Conservation (phyloP, 2,329 filamentous ascomycete genomes). For the Metarhizium guizhouense region DNA sequence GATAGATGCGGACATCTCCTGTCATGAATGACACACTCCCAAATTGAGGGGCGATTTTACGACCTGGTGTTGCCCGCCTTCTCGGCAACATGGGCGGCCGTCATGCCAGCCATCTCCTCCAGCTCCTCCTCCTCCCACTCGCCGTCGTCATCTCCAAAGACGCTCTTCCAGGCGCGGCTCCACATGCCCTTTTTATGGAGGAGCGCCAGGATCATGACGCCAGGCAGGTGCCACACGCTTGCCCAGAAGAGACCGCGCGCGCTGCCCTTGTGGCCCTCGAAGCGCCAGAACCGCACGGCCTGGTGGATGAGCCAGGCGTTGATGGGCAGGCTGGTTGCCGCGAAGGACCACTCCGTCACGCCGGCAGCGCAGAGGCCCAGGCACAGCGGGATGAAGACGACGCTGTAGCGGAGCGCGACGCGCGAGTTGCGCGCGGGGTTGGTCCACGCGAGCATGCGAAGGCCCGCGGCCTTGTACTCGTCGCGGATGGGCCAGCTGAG, state of each 20-base stretch:
- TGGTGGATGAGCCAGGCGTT: slow-evolving; percentile 81
- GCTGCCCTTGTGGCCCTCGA: slow-evolving; percentile 68
- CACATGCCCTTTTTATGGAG: slow-evolving; percentile 90
- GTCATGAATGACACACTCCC: no score
- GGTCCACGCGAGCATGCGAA: slow-evolving; percentile 73
- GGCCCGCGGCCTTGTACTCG: slow-evolving; percentile 69
- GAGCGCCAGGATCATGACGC: slow-evolving; percentile 81
- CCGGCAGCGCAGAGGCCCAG: slow-evolving; percentile 67
- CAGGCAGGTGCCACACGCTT: slow-evolving; percentile 91
- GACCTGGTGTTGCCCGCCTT: slow-evolving; percentile 3
- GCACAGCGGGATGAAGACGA: slow-evolving; percentile 82
- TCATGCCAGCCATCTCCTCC: slow-evolving; percentile 30
- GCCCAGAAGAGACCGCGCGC: slow-evolving; percentile 91
- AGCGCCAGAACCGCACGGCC: slow-evolving; percentile 72
- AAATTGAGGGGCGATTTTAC: no score
- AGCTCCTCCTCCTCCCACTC: slow-evolving; percentile 50
- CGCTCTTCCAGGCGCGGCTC: slow-evolving; percentile 67
- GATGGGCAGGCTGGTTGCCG: slow-evolving; percentile 68
- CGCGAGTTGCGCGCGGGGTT: slow-evolving; percentile 79
- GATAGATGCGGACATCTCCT: no score
- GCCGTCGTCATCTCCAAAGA: slow-evolving; percentile 51
- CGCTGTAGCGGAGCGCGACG: slow-evolving; percentile 78
- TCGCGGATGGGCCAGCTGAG: slow-evolving; percentile 81
- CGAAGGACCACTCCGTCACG: slow-evolving; percentile 79
- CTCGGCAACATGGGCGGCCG: slow-evolving; percentile 16